phyloP scores from a whole-genome alignment of 1,284 basidiomycete species.

The Sporisorium reilianum region DNA sequence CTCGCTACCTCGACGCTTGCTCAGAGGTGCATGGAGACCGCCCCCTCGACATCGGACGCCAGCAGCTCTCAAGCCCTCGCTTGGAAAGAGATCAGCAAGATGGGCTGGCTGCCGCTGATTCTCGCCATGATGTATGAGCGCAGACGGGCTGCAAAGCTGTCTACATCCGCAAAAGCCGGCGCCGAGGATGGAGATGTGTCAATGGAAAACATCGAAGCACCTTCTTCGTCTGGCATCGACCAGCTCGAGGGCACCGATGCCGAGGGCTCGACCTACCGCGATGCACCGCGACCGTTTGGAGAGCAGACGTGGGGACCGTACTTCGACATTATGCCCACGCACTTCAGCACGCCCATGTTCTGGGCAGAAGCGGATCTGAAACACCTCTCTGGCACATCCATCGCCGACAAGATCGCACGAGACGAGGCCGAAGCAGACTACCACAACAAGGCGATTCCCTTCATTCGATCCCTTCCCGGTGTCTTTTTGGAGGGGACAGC shows the following conservation, averaged over 20 bases:
- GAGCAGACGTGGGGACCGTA: slow-evolving; percentile 60
- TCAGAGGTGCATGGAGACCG: slow-evolving; percentile 26
- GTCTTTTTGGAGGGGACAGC: slow-evolving; percentile 52
- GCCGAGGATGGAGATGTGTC: slow-evolving; percentile 40
- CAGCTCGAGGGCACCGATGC: slow-evolving; percentile 34
- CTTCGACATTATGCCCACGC: slow-evolving; percentile 74
- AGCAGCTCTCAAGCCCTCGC: slow-evolving; percentile 4
- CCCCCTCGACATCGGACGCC: not conserved
- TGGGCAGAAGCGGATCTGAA: slow-evolving; percentile 82
- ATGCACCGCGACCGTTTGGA: slow-evolving; percentile 17
- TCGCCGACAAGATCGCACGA: slow-evolving; percentile 88
- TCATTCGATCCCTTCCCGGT: slow-evolving; percentile 64
- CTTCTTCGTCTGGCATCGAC: not conserved
- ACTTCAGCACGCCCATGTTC: slow-evolving; percentile 92
- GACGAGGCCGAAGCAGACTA: slow-evolving; percentile 85
- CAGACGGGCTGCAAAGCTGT: slow-evolving; percentile 36
- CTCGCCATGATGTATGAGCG: slow-evolving; percentile 96
- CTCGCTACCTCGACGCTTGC: slow-evolving; percentile 79
- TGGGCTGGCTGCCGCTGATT: slow-evolving; percentile 88
- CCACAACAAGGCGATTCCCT: slow-evolving; percentile 67
- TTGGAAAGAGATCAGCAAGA: slow-evolving; percentile 47
- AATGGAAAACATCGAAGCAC: slow-evolving; percentile 35
- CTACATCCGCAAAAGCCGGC: not conserved
- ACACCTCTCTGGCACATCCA: slow-evolving; percentile 84
- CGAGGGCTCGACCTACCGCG: slow-evolving; percentile 11